phyloP scores from a whole-genome alignment of 2,329 filamentous ascomycete species.

The Phialocephala subalpina region DNA sequence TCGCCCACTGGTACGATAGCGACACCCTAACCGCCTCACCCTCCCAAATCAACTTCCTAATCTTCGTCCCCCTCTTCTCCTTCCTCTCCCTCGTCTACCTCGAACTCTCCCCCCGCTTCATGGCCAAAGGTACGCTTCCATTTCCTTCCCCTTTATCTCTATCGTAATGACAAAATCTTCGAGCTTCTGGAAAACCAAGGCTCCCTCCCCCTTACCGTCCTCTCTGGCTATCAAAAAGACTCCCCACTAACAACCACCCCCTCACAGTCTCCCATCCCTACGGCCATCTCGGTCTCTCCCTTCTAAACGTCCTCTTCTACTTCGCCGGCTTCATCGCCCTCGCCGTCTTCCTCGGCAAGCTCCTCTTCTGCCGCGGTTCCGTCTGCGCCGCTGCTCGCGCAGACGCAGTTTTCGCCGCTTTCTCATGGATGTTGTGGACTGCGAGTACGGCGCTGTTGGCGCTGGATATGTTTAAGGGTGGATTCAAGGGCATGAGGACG shows the following conservation, averaged over 20 bases:
- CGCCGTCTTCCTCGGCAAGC: slow-evolving; percentile 61
- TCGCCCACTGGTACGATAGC: slow-evolving; percentile 66
- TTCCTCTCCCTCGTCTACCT: slow-evolving; percentile 63
- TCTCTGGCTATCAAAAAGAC: slow-evolving; percentile 4
- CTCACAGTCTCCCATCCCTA: slow-evolving; percentile 56
- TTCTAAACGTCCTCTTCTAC: slow-evolving; percentile 62
- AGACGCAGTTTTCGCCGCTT: slow-evolving; percentile 60
- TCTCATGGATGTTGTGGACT: slow-evolving; percentile 62
- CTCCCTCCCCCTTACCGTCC: too few species aligned
- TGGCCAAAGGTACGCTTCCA: slow-evolving; percentile 36
- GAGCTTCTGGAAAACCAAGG: too few species aligned
- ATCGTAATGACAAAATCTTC: too few species aligned
- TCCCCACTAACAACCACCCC: not conserved
- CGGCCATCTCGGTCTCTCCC: slow-evolving; percentile 57
- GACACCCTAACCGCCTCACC: slow-evolving; percentile 63
- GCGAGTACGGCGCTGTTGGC: slow-evolving; percentile 55
- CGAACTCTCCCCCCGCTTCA: slow-evolving; percentile 55
- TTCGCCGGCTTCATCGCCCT: slow-evolving; percentile 67
- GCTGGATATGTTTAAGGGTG: slow-evolving; percentile 56
- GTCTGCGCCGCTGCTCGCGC: slow-evolving; percentile 64
- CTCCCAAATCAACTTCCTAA: slow-evolving; percentile 63
- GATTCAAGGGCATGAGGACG: slow-evolving; percentile 42
- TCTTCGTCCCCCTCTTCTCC: slow-evolving; percentile 62
- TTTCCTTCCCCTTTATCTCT: slow-evolving; percentile 1
- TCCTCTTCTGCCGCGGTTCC: slow-evolving; percentile 64